phyloP scores from a whole-genome alignment of 768 basidiomycete species.

The Dioszegia hungarica region DNA sequence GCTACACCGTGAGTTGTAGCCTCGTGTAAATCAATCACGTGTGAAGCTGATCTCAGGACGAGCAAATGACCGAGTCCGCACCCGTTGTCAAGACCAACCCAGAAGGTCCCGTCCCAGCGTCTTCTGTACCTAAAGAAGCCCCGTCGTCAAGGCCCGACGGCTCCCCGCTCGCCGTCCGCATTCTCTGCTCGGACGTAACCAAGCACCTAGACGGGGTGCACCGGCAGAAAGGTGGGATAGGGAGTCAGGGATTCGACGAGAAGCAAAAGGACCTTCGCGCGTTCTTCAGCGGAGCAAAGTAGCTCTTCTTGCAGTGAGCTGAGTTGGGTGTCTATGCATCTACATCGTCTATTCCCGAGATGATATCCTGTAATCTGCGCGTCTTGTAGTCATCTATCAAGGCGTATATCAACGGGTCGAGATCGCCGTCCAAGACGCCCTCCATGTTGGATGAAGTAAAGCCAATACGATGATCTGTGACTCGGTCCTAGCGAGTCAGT shows the following conservation, averaged over 20 bases:
- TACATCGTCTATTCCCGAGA: conserved; percentile 46
- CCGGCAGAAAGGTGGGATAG: conserved; percentile 73
- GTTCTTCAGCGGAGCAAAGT: conserved; percentile 70
- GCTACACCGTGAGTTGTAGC: conserved; percentile 27
- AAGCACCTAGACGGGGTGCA: conserved; percentile 50
- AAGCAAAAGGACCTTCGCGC: conserved; percentile 69
- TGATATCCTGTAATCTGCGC: conserved; percentile 45
- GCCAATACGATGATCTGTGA: conserved; percentile 88
- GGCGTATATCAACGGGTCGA: conserved; percentile 46
- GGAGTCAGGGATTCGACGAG: conserved; percentile 65
- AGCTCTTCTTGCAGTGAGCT: conserved; percentile 1
- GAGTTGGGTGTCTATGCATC: conserved; percentile 29
- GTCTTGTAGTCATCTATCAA: conserved; percentile 43
- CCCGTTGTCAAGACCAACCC: conserved; percentile 25
- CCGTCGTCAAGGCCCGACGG: conserved; percentile 15
- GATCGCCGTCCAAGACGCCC: conserved; percentile 52
- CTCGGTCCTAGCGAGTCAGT: conserved; percentile 61
- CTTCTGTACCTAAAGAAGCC: conserved; percentile 20
- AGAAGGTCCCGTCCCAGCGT: conserved; percentile 23
- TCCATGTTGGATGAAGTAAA: conserved; percentile 57
- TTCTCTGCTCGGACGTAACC: conserved; percentile 46
- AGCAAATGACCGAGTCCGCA: conserved; percentile 10
- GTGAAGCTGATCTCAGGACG: conserved; percentile 11
- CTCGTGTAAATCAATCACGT: no score
- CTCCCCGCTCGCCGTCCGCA: conserved; percentile 20